Evolutionary conservation across 805 yeast species (phyloP).

Genomic region (Barnettozyma pratensis): DNA sequence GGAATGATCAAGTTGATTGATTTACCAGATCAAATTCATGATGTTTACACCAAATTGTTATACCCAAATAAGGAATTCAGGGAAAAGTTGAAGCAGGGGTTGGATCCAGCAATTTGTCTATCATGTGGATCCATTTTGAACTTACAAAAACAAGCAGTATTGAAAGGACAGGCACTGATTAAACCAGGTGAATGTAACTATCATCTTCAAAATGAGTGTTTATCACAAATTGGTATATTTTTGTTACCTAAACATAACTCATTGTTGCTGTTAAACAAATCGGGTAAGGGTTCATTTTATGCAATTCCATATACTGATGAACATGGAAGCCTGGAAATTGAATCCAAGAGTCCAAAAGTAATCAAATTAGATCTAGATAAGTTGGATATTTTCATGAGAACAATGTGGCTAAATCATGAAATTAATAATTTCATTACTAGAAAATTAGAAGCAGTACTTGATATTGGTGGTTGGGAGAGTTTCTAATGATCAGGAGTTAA

Average conservation of each 20-base stretch:
- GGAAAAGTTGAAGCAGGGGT: conserved; percentile 29
- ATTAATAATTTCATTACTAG: conserved; percentile 74
- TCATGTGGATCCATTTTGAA: conserved; percentile 71
- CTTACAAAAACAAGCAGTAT: conserved; percentile 53
- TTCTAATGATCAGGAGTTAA: not conserved
- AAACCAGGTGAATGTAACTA: conserved; percentile 73
- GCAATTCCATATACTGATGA: conserved; percentile 80
- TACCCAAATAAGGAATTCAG: conserved; percentile 39
- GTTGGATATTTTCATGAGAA: conserved; percentile 61
- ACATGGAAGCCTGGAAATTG: conserved; percentile 83
- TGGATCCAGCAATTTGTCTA: conserved; percentile 82
- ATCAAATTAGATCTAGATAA: conserved; percentile 55
- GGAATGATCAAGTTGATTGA: conserved; percentile 55
- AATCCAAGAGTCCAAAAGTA: conserved; percentile 65
- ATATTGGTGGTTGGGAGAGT: conserved; percentile 90
- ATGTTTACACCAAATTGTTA: conserved; percentile 57
- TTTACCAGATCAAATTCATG: conserved; percentile 64
- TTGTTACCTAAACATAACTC: conserved; percentile 66
- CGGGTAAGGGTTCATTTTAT: conserved; percentile 74
- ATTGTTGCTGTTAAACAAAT: conserved; percentile 53
- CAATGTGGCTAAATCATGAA: conserved; percentile 75
- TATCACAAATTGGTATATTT: conserved; percentile 65
- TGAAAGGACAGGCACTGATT: conserved; percentile 29
- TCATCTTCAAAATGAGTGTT: conserved; percentile 61
- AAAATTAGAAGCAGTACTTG: conserved; percentile 70